Percentiles rank a stretch among this genome's conserved stretches.
These are phyloP conservation scores for Tuctoria greenei DNA, from an alignment of 176 grass and related monocot genomes.

Conservation along the genomic window DNA sequence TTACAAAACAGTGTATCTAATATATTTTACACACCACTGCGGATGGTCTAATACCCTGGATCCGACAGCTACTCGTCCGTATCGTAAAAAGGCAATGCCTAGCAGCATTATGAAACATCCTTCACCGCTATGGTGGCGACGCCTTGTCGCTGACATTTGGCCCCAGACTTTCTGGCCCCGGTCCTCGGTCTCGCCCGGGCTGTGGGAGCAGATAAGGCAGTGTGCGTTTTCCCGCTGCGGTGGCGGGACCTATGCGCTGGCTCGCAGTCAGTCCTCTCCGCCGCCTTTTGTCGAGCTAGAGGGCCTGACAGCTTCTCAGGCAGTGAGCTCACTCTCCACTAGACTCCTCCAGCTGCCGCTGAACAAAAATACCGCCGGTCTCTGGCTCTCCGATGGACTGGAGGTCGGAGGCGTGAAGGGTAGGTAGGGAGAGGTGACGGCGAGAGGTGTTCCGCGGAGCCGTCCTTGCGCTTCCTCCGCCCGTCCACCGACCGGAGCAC, in stretches of 20 bases:
- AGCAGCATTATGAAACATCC: no score
- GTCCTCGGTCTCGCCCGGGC: no score
- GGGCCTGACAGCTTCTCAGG: neutral
- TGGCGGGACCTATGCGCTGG: conserved; percentile 13
- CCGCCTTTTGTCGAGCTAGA: conserved; percentile 20
- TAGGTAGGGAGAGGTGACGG: conserved; percentile 1
- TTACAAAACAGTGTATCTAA: no score
- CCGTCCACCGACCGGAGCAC: neutral
- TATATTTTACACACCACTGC: no score
- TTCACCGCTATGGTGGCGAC: neutral
- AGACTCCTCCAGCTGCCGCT: neutral
- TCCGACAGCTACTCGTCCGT: no score
- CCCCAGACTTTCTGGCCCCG: no score
- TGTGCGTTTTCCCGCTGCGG: neutral
- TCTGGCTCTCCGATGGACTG: conserved; percentile 14
- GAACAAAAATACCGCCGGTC: neutral
- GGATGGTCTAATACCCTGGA: no score
- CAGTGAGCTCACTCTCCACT: conserved; percentile 4
- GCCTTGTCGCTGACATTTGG: no score
- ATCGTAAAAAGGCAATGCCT: no score
- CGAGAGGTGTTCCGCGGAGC: neutral
- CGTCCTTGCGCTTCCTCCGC: neutral
- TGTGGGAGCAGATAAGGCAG: neutral
- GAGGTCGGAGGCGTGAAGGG: conserved; percentile 33
- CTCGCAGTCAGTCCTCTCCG: neutral